phyloP scores from a whole-genome alignment of 202 grass and related monocot species.

The Schoenoplectus triqueter region DNA sequence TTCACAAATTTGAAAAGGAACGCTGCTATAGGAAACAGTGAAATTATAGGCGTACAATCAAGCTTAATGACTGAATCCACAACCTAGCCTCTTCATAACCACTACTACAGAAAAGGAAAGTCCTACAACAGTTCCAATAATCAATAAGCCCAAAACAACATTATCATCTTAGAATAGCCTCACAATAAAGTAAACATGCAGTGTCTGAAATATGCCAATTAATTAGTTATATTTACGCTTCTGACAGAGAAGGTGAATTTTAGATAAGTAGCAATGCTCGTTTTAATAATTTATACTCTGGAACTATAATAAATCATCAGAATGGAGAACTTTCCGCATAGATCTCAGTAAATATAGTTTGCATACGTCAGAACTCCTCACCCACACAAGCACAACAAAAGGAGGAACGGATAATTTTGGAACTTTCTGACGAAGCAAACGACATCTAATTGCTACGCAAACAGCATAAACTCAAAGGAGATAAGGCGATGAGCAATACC shows the following conservation, averaged over 20 bases:
- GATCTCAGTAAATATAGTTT: neutral
- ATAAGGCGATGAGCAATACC: slow-evolving; percentile 45
- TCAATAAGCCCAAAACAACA: neutral
- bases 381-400: slow-evolving; percentile 4
- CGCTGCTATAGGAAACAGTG: neutral
- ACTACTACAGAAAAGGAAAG: slow-evolving; percentile 11
- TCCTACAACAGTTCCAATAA: neutral
- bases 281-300: neutral
- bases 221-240: neutral
- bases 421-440: neutral
- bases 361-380: neutral
- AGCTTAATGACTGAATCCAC: neutral
- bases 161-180: neutral
- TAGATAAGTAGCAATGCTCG: neutral
- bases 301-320: neutral
- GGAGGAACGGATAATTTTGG: neutral
- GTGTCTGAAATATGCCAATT: neutral
- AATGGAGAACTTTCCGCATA: neutral
- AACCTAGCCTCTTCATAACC: neutral
- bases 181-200: neutral
- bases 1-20: slow-evolving; percentile 7
- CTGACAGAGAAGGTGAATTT: neutral
- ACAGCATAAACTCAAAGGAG: neutral
- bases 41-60: neutral
- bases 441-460: neutral